Evolutionary conservation across 2,329 filamentous ascomycete genomes (phyloP).

Genomic region (Samsoniella hepiali): DNA sequence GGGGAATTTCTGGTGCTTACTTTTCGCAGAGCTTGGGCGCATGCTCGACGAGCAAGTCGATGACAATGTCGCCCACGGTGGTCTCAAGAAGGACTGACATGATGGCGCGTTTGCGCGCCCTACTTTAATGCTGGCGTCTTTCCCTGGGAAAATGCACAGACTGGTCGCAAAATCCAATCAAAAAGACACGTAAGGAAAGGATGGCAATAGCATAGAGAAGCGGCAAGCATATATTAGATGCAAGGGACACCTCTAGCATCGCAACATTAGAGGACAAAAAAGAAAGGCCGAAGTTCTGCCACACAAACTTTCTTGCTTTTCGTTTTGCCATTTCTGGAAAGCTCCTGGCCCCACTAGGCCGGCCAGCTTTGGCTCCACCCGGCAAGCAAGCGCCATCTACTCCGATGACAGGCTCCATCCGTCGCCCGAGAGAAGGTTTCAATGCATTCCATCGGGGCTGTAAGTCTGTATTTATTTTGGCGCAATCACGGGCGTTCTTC

Average conservation of each 20-base stretch:
- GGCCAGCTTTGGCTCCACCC: background rate
- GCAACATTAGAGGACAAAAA: background rate
- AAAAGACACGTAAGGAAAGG: background rate
- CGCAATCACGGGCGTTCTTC: background rate
- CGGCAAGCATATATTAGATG: background rate
- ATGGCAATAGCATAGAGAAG: background rate
- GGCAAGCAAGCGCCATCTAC: background rate
- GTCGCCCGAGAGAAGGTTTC: background rate
- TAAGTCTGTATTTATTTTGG: background rate
- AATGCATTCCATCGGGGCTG: background rate
- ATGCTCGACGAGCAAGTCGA: conserved; percentile 85
- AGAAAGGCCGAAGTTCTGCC: conserved; percentile 6
- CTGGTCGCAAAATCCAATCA: background rate
- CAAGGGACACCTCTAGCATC: background rate
- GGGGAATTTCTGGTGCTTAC: conserved; percentile 53
- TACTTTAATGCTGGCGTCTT: background rate
- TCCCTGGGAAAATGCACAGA: background rate
- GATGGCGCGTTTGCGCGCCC: background rate
- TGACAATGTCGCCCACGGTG: conserved; percentile 87
- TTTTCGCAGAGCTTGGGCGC: conserved; percentile 93
- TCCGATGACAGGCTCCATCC: background rate
- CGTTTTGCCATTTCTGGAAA: conserved; percentile 11
- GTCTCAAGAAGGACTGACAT: conserved; percentile 97
- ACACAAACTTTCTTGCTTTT: background rate
- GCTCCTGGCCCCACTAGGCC: background rate